A percentile compares a stretch with the other conserved stretches of the same genome.
Conservation (phyloP, 371 early-diverging fungal genomes). For the Mucor racemosus region DNA sequence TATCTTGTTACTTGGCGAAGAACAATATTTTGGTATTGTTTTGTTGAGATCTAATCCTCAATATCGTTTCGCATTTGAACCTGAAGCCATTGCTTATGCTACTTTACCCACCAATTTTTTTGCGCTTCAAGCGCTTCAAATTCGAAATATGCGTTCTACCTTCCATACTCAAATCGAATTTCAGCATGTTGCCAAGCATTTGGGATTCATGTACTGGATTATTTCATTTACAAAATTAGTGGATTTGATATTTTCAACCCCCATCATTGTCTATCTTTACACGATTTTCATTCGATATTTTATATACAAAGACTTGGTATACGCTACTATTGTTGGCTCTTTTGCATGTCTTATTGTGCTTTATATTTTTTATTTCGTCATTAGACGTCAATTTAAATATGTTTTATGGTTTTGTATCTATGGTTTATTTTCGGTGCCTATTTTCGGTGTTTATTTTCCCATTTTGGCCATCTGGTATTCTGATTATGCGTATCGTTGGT, state of each 20-base stretch:
- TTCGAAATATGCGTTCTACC: conserved; percentile 38
- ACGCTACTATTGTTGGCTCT: conserved; percentile 40
- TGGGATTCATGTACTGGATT: conserved; percentile 47
- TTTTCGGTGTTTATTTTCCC: conserved; percentile 52
- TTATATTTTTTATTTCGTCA: conserved; percentile 45
- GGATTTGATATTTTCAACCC: conserved; percentile 47
- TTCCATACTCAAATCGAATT: conserved; percentile 51
- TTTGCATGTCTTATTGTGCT: conserved; percentile 39
- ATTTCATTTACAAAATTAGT: conserved; percentile 41
- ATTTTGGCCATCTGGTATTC: conserved; percentile 45
- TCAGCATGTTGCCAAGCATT: conserved; percentile 40
- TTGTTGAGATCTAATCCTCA: conserved; percentile 49
- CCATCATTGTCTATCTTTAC: conserved; percentile 48
- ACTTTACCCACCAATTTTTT: conserved; percentile 45
- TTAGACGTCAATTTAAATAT: conserved; percentile 49
- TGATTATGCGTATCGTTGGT: conserved; percentile 47
- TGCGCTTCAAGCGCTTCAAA: conserved; percentile 44
- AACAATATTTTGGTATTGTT: conserved; percentile 47
- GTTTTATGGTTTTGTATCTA: conserved; percentile 52
- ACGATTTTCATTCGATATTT: conserved; percentile 39
- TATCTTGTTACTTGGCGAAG: conserved; percentile 50
- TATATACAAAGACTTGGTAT: conserved; percentile 31
- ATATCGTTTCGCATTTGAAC: conserved; percentile 52
- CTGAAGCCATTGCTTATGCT: conserved; percentile 51
- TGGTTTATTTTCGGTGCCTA: conserved; percentile 41